Evolutionary conservation across 495 filamentous ascomycete genomes (phyloP).

Genomic region (Darksidea phi): DNA sequence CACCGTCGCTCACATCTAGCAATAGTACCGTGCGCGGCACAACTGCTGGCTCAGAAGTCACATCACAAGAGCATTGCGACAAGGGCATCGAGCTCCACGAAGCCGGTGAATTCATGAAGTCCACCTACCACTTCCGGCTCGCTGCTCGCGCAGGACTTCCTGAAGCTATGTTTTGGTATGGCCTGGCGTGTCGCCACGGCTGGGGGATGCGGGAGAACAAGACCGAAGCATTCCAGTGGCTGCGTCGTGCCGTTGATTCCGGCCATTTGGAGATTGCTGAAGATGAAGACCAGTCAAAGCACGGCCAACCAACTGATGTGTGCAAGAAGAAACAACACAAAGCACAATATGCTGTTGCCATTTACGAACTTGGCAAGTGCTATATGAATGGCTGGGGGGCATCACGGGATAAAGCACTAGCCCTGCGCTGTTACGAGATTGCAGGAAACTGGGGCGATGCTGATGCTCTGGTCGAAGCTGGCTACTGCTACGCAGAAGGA

Average conservation of each 20-base stretch:
- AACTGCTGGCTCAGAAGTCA: constrained; percentile 50
- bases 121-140: constrained; percentile 90
- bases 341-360: constrained; percentile 88
- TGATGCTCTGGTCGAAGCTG: constrained; percentile 67
- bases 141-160: constrained; percentile 82
- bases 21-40: constrained; percentile 53
- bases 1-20: constrained; percentile 53
- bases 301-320: constrained; percentile 63
- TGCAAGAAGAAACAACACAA: constrained; percentile 72
- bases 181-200: constrained; percentile 92
- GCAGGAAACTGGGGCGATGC: constrained; percentile 96
- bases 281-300: constrained; percentile 66
- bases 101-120: constrained; percentile 79
- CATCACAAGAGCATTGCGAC: constrained; percentile 80
- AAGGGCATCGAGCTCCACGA: constrained; percentile 88
- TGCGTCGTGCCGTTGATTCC: constrained; percentile 84
- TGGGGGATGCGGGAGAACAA: constrained; percentile 96
- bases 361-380: constrained; percentile 95
- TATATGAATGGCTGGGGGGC: constrained; percentile 98
- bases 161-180: constrained; percentile 93
- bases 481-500: constrained; percentile 46
- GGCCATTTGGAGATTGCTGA: constrained; percentile 78
- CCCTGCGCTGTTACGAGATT: constrained; percentile 91
- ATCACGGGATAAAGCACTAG: constrained; percentile 83
- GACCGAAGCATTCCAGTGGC: constrained; percentile 83